Evolutionary conservation across 306 rosid genomes (phyloP).

Genomic region (Trichosanthes cucumerina): DNA sequence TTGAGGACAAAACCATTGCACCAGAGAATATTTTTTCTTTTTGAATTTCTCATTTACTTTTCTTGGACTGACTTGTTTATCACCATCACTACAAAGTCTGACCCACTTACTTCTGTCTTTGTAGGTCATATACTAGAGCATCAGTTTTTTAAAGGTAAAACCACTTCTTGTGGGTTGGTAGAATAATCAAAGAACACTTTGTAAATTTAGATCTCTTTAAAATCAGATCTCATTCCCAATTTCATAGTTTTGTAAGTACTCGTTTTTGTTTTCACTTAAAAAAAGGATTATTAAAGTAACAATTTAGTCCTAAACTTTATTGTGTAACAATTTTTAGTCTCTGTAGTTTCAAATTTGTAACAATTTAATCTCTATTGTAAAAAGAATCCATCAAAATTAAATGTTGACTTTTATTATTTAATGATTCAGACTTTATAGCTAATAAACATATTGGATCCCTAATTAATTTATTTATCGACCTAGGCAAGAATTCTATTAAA

Average conservation of each 20-base stretch:
- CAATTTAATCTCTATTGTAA: too few species aligned
- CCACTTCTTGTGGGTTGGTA: background rate
- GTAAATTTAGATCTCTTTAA: background rate
- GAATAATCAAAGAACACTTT: background rate
- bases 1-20: background rate
- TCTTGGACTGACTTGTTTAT: background rate
- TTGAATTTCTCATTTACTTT: background rate
- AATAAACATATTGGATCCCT: too few species aligned
- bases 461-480: too few species aligned
- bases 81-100: background rate
- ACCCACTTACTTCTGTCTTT: background rate
- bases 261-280: background rate
- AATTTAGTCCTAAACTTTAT: too few species aligned
- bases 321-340: too few species aligned
- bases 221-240: background rate
- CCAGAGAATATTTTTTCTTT: background rate
- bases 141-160: background rate
- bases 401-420: too few species aligned
- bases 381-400: too few species aligned
- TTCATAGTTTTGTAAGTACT: background rate
- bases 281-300: too few species aligned
- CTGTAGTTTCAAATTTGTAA: too few species aligned
- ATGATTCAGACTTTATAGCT: too few species aligned
- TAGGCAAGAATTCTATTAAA: too few species aligned
- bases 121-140: background rate